Evolutionary conservation across 441 rosid genomes (phyloP).

Genomic region (Aquilaria agallochum): DNA sequence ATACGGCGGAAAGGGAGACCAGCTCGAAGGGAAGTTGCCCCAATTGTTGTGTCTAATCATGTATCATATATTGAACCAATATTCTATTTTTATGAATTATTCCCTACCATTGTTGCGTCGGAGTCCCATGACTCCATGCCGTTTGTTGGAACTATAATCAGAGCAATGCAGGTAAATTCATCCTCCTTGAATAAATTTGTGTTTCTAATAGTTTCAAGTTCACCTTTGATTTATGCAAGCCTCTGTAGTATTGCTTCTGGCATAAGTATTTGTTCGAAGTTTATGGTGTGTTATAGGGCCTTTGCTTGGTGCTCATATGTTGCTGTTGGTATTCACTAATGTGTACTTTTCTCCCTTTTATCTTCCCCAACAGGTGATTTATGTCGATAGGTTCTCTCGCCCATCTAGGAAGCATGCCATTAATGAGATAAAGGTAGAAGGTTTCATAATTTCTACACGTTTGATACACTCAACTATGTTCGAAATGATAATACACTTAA

Average conservation of each 20-base stretch:
- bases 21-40: conserved; percentile 84
- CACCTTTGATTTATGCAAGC: not conserved
- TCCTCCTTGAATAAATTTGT: not conserved
- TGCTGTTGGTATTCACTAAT: not conserved
- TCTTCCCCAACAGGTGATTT: conserved; percentile 65
- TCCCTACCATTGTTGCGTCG: conserved; percentile 91
- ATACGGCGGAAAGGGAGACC: conserved; percentile 88
- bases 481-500: too few species aligned
- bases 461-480: too few species aligned
- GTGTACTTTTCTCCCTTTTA: conserved; percentile 5
- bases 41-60: conserved; percentile 91
- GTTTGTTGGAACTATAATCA: conserved; percentile 91
- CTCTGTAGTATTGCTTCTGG: not conserved
- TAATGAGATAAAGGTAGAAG: conserved; percentile 87
- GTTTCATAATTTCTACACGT: conserved; percentile 25
- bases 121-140: conserved; percentile 95
- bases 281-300: not conserved
- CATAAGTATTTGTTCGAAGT: not conserved
- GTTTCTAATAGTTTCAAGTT: not conserved
- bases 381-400: conserved; percentile 86
- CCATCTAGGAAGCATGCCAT: conserved; percentile 90
- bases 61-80: conserved; percentile 92
- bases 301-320: not conserved
- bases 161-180: conserved; percentile 89
- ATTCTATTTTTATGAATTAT: conserved; percentile 87